Percentiles rank a stretch among this genome's conserved stretches.
Conservation (phyloP, 208 protist genomes). For the Acanthamoeba lenticulata region DNA sequence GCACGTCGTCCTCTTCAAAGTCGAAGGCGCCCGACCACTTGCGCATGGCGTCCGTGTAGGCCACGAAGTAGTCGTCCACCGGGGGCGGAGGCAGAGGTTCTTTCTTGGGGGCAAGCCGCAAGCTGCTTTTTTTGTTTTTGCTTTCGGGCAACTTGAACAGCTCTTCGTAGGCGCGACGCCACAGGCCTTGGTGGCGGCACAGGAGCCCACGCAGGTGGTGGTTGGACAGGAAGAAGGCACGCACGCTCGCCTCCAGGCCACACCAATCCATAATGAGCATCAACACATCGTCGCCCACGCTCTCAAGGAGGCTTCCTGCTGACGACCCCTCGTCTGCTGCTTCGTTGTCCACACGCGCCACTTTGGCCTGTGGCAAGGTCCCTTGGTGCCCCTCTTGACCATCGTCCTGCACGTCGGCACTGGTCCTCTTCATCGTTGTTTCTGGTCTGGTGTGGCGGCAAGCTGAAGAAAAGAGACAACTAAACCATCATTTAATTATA, state of each 20-base stretch:
- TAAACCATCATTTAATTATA: no score
- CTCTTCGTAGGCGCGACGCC: neutral
- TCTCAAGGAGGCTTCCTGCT: no score
- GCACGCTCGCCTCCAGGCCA: neutral
- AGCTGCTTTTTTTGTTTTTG: neutral
- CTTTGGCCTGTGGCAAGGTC: no score
- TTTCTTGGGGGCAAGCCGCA: neutral
- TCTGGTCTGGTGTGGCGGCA: no score
- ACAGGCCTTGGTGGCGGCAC: neutral
- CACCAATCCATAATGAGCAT: neutral
- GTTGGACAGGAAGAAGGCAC: neutral
- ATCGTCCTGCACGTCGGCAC: no score
- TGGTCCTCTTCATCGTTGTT: no score
- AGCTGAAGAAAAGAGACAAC: no score
- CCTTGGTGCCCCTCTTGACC: no score
- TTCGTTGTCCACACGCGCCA: no score
- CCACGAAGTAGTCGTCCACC: neutral
- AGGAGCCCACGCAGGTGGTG: neutral
- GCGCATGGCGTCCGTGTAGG: neutral
- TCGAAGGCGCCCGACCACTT: neutral
- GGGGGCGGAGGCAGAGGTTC: neutral
- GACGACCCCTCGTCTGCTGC: no score
- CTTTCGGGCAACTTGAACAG: neutral
- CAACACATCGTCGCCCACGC: conserved; percentile 4
- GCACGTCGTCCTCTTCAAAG: neutral